Percentiles rank a stretch among this genome's conserved stretches.
Conservation (phyloP, 2,329 filamentous ascomycete genomes). For the Penicillium olsonii region DNA sequence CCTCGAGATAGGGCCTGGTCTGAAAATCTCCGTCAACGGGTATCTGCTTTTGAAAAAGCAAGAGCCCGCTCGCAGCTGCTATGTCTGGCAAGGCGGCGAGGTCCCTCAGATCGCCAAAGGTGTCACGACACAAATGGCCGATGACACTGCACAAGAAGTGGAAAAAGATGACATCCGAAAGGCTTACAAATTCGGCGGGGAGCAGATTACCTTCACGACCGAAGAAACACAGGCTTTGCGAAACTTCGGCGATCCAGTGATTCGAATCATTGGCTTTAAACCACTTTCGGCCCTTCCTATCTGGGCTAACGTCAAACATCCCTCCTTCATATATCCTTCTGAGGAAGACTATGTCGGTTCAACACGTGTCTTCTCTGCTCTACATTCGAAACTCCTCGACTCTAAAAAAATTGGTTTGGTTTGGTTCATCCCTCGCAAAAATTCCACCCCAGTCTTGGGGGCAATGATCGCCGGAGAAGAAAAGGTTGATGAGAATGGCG, state of each 20-base stretch:
- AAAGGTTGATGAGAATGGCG: conserved; percentile 63
- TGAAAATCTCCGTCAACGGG: conserved; percentile 89
- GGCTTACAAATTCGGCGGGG: conserved; percentile 93
- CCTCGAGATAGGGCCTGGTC: conserved; percentile 79
- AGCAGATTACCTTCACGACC: conserved; percentile 79
- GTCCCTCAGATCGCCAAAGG: conserved; percentile 76
- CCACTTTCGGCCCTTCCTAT: conserved; percentile 70
- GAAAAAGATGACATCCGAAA: conserved; percentile 82
- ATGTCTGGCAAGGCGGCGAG: conserved; percentile 86
- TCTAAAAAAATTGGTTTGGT: conserved; percentile 80
- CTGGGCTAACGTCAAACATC: conserved; percentile 84
- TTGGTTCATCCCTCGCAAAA: conserved; percentile 84
- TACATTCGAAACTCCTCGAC: conserved; percentile 82
- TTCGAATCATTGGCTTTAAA: conserved; percentile 95
- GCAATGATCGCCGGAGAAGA: conserved; percentile 78
- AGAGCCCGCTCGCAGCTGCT: conserved; percentile 76
- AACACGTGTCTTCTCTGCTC: conserved; percentile 84
- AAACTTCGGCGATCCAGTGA: conserved; percentile 76
- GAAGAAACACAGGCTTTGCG: conserved; percentile 80
- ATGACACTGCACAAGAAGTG: conserved; percentile 74
- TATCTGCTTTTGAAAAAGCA: conserved; percentile 88
- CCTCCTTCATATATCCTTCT: conserved; percentile 90
- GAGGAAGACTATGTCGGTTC: conserved; percentile 90
- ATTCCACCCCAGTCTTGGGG: conserved; percentile 75
- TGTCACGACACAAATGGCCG: conserved; percentile 72